Evolutionary conservation across 2,329 filamentous ascomycete species (phyloP).

Genomic region (Alternaria gaisen): DNA sequence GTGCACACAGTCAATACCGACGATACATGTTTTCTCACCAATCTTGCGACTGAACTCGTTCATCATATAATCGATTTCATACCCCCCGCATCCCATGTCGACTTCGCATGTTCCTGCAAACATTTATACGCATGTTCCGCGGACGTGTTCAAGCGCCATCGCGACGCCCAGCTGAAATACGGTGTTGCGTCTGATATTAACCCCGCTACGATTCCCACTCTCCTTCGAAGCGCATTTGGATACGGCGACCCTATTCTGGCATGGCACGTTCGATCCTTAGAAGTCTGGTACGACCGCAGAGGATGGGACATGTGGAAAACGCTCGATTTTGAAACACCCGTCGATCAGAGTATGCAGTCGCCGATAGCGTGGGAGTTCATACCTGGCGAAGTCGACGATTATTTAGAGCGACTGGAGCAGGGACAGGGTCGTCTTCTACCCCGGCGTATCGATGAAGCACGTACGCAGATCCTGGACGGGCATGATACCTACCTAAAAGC

Average conservation of each 20-base stretch:
- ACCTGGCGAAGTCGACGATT: conserved; percentile 11
- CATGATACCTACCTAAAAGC: conserved; percentile 20
- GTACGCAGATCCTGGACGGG: conserved; percentile 14
- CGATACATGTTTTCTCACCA: conserved; percentile 5
- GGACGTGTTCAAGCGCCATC: conserved; percentile 19
- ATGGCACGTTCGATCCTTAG: conserved; percentile 24
- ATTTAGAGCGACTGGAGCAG: conserved; percentile 10
- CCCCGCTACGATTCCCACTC: conserved; percentile 16
- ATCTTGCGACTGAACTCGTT: conserved; percentile 11
- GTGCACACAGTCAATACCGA: neutral
- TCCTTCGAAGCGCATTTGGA: conserved; percentile 20
- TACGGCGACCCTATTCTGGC: conserved; percentile 17
- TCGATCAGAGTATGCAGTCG: conserved; percentile 2
- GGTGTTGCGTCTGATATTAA: conserved; percentile 19
- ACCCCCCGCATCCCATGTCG: conserved; percentile 13
- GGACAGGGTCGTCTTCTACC: neutral
- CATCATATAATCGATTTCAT: conserved; percentile 17
- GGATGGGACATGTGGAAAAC: conserved; percentile 22
- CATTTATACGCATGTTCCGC: conserved; percentile 8
- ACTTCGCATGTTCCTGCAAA: conserved; percentile 24
- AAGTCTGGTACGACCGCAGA: conserved; percentile 23
- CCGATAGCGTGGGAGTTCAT: conserved; percentile 8
- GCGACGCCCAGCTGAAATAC: conserved; percentile 20
- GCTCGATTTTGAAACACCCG: conserved; percentile 5
- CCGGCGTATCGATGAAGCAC: conserved; percentile 1